Percentiles rank a stretch among this genome's conserved stretches.
Evolutionary conservation across 805 yeast genomes (phyloP).

Genomic region (Metschnikowia borealis): DNA sequence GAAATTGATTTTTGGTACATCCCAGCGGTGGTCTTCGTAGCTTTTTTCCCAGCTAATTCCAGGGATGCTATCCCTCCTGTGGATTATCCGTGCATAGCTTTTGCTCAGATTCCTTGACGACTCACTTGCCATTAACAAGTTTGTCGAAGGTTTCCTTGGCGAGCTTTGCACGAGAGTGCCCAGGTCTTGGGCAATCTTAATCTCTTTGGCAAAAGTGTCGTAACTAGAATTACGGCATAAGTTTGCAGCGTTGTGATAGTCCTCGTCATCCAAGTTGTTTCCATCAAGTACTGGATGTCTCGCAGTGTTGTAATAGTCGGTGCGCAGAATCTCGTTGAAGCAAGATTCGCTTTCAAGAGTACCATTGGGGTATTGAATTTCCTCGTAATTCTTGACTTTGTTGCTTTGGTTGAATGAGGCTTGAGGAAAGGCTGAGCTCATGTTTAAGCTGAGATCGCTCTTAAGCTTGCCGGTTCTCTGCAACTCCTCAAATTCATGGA

Average conservation of each 20-base stretch:
- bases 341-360: too few relatives aligned
- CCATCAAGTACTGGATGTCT: not conserved
- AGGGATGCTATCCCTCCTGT: not conserved
- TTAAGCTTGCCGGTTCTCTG: not conserved
- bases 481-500: not conserved
- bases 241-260: not conserved
- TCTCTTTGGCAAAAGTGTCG: not conserved
- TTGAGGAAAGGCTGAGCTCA: not conserved
- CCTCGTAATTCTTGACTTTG: not conserved
- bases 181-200: not conserved
- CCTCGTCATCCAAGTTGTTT: slow-evolving; percentile 2
- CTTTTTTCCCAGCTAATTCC: not conserved
- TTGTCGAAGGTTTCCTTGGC: not conserved
- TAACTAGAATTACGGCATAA: not conserved
- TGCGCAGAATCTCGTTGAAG: not conserved
- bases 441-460: not conserved
- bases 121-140: not conserved
- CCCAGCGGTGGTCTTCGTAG: not conserved
- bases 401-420: too few relatives aligned
- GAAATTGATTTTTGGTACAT: not conserved
- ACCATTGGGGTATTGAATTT: not conserved
- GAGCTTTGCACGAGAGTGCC: not conserved
- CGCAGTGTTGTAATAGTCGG: not conserved
- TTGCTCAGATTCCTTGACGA: not conserved
- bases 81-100: not conserved